Conservation (phyloP, 768 basidiomycete genomes). For the Pleurotus pulmonarius region DNA sequence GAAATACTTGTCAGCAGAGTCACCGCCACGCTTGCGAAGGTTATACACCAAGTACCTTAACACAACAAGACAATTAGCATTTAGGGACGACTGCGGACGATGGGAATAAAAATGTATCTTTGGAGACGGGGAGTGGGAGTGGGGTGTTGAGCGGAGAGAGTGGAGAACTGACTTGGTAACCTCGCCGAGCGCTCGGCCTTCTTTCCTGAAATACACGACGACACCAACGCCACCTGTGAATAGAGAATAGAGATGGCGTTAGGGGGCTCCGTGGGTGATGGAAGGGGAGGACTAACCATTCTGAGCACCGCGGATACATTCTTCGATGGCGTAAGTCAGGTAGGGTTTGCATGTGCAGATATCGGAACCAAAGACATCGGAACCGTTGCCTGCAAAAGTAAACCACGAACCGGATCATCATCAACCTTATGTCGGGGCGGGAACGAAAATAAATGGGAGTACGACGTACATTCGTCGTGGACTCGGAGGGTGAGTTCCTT, state of each 20-base stretch:
- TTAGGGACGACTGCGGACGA: neutral
- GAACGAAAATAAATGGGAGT: neutral
- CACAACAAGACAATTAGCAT: neutral
- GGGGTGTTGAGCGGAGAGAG: too few relatives aligned
- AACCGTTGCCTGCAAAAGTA: conserved; percentile 68
- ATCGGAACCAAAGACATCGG: conserved; percentile 93
- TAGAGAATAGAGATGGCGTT: neutral
- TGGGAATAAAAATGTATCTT: too few relatives aligned
- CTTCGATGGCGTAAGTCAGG: conserved; percentile 88
- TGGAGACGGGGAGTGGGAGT: too few relatives aligned
- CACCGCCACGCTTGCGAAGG: conserved; percentile 90
- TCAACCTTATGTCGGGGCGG: too few relatives aligned
- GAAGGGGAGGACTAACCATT: conserved; percentile 16
- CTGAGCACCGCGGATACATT: conserved; percentile 77
- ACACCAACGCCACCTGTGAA: conserved; percentile 78
- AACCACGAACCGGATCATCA: too few relatives aligned
- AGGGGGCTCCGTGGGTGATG: neutral
- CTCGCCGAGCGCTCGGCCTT: conserved; percentile 90
- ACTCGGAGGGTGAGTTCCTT: conserved; percentile 86
- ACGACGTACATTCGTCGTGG: conserved; percentile 81
- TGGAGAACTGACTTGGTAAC: conserved; percentile 68
- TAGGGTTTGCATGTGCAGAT: conserved; percentile 95
- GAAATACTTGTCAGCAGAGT: conserved; percentile 92
- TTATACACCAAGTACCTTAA: conserved; percentile 90
- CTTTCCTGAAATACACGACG: conserved; percentile 93